Conservation (phyloP, 495 filamentous ascomycete species). For the Acidiella bohemica region DNA sequence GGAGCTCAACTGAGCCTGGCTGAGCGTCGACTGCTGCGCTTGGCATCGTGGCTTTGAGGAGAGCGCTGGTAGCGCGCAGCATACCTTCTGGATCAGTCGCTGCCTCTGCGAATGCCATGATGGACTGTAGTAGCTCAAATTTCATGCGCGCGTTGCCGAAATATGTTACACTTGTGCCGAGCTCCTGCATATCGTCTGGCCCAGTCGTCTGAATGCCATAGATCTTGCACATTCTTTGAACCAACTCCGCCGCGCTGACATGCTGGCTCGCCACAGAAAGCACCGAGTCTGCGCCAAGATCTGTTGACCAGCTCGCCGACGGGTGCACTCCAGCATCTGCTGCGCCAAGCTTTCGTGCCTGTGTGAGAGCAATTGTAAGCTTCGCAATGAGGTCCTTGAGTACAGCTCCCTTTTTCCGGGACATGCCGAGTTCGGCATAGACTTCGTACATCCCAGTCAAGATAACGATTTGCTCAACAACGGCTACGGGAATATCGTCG, state of each 20-base stretch:
- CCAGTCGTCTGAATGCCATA: constrained; percentile 19
- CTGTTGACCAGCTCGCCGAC: constrained; percentile 46
- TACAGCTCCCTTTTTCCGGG: constrained; percentile 77
- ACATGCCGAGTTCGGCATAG: constrained; percentile 57
- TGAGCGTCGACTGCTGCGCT: constrained; percentile 20
- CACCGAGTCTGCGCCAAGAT: too few relatives aligned
- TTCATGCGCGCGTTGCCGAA: constrained; percentile 59
- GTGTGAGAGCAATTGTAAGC: constrained; percentile 72
- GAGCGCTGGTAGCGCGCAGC: constrained; percentile 66
- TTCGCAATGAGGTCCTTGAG: constrained; percentile 71
- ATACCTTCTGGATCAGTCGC: constrained; percentile 84
- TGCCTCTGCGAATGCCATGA: constrained; percentile 85
- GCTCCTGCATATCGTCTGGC: neutral
- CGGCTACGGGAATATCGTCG: constrained; percentile 20
- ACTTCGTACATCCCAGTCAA: constrained; percentile 78
- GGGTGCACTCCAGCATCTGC: constrained; percentile 93
- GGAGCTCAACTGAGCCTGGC: constrained; percentile 28
- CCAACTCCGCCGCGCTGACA: too few relatives aligned
- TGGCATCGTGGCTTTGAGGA: constrained; percentile 63
- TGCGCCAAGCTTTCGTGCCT: constrained; percentile 81
- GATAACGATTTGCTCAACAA: constrained; percentile 59
- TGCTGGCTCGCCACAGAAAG: too few relatives aligned
- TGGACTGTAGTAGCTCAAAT: constrained; percentile 66
- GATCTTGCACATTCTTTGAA: too few relatives aligned
- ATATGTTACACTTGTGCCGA: neutral